Evolutionary conservation across 306 rosid genomes (phyloP).

Genomic region (Dryas drummondii): DNA sequence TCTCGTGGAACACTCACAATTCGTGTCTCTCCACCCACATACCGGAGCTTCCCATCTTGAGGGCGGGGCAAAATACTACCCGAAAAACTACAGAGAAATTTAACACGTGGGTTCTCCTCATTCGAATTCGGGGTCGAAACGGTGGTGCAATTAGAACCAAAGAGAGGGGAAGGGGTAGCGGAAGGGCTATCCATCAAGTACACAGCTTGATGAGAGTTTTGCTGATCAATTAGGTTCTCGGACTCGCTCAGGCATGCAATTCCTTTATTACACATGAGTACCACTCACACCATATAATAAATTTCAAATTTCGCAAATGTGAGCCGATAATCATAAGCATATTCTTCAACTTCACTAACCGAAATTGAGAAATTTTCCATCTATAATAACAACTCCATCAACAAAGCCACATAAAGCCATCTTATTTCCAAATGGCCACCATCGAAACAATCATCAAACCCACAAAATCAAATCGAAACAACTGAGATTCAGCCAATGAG

Average conservation of each 20-base stretch:
- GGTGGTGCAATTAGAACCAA: constrained; percentile 39
- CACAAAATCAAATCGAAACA: constrained; percentile 7
- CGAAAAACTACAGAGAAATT: constrained; percentile 82
- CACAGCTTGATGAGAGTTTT: constrained; percentile 29
- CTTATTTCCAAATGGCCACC: constrained; percentile 18
- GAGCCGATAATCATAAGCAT: constrained; percentile 10
- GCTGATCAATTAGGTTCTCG: constrained; percentile 44
- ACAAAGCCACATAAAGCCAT: constrained; percentile 18
- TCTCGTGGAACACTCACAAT: constrained; percentile 79
- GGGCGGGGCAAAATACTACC: constrained; percentile 99
- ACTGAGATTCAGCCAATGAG: neutral
- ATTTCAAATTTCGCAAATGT: constrained; percentile 25
- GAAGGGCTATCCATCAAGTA: constrained; percentile 73
- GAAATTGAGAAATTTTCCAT: constrained; percentile 23
- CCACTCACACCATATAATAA: constrained; percentile 39
- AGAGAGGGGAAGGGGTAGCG: constrained; percentile 42
- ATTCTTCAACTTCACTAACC: constrained; percentile 14
- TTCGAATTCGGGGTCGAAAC: constrained; percentile 37
- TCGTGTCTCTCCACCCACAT: constrained; percentile 96
- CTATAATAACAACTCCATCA: constrained; percentile 26
- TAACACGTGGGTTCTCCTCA: constrained; percentile 72
- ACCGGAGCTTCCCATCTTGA: constrained; percentile 90
- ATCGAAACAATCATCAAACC: constrained; percentile 4
- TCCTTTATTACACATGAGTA: constrained; percentile 59
- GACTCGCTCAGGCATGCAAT: constrained; percentile 55